phyloP scores from a whole-genome alignment of 2,329 filamentous ascomycete species.

The Rugonectria rugulosa region DNA sequence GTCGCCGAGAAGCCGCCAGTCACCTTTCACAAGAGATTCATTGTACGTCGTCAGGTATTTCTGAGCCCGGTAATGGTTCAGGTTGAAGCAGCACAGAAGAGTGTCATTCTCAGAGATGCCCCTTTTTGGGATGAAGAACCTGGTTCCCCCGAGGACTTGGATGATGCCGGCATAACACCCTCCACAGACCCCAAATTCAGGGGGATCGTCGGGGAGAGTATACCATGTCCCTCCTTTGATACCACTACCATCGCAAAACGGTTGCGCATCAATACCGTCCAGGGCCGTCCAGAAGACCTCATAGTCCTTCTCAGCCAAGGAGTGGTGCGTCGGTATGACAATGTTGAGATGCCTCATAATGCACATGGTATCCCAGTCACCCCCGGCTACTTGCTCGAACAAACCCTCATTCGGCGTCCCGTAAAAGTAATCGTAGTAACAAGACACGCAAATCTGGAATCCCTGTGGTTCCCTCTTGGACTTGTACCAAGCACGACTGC shows the following conservation, averaged over 20 bases:
- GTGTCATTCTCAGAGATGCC: conserved; percentile 23
- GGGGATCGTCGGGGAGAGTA: conserved; percentile 42
- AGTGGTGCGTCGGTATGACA: conserved; percentile 40
- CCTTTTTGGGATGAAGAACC: conserved; percentile 40
- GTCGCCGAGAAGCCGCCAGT: conserved; percentile 34
- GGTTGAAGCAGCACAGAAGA: conserved; percentile 46
- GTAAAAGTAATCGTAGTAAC: conserved; percentile 48
- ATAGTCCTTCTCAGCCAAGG: conserved; percentile 41
- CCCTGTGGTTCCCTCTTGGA: conserved; percentile 33
- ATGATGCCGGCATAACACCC: conserved; percentile 45
- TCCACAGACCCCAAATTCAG: conserved; percentile 46
- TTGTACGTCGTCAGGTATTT: conserved; percentile 33
- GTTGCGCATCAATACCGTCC: conserved; percentile 37
- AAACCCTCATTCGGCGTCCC: conserved; percentile 39
- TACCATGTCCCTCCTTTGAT: conserved; percentile 44
- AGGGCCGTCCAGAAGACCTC: conserved; percentile 45
- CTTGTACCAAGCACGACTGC: conserved; percentile 44
- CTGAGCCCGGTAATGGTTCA: conserved; percentile 37
- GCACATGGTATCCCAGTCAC: conserved; percentile 36
- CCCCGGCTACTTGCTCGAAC: conserved; percentile 32
- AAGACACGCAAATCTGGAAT: conserved; percentile 46
- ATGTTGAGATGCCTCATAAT: conserved; percentile 43
- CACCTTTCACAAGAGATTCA: conserved; percentile 40
- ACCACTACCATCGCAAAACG: conserved; percentile 42
- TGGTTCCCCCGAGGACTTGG: conserved; percentile 40